phyloP scores from a whole-genome alignment of 2,329 filamentous ascomycete species.

The Fusarium napiforme region DNA sequence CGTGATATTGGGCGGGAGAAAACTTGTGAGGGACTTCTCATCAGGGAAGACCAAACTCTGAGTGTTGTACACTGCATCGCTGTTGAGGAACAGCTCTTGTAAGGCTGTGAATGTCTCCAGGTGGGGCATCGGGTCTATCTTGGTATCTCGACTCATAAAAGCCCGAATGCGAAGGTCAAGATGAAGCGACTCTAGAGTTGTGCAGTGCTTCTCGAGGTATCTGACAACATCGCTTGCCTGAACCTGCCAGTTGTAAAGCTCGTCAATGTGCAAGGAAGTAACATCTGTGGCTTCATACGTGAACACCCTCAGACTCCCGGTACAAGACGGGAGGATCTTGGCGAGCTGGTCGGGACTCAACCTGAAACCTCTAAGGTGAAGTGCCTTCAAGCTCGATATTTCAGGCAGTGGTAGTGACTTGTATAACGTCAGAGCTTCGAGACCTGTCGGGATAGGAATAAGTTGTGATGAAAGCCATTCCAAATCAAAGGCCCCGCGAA shows the following conservation, averaged over 20 bases:
- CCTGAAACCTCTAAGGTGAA: not conserved
- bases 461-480: not conserved
- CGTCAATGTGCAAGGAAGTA: not conserved
- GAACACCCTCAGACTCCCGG: slow-evolving; percentile 6
- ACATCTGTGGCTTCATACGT: slow-evolving; percentile 14
- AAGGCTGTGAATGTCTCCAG: slow-evolving; percentile 14
- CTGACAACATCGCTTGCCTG: slow-evolving; percentile 4
- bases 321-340: not conserved
- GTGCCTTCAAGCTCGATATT: slow-evolving; percentile 9
- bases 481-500: not conserved
- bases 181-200: slow-evolving; percentile 16
- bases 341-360: not conserved
- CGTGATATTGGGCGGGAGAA: slow-evolving; percentile 1
- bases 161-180: slow-evolving; percentile 17
- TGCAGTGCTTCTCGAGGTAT: slow-evolving; percentile 3
- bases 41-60: not conserved
- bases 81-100: slow-evolving; percentile 17
- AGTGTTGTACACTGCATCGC: slow-evolving; percentile 1
- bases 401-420: not conserved
- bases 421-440: slow-evolving; percentile 10
- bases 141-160: not conserved
- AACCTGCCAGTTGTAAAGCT: not conserved
- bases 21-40: not conserved
- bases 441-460: not conserved
- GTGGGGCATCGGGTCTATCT: not conserved